Conservation (phyloP, 139 green algal species). For the Limnomonas spitsbergensis region DNA sequence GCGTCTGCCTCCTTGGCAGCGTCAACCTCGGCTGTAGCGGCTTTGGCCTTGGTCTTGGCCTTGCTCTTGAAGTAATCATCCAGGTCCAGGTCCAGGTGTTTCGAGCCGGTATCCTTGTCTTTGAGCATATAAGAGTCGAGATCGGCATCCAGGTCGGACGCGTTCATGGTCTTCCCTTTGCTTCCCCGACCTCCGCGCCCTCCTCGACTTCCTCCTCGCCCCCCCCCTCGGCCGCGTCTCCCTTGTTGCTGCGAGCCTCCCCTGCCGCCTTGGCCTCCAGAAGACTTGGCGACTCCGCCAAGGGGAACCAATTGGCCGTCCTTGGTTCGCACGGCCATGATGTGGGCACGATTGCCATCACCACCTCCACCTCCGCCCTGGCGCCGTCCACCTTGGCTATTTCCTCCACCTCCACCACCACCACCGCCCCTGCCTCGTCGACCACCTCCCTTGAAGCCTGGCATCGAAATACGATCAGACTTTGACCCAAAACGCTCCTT, state of each 20-base stretch:
- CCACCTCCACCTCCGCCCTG: neutral
- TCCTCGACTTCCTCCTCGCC: constrained; percentile 7
- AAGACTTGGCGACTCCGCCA: neutral
- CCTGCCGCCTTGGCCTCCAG: neutral
- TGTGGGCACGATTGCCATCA: neutral
- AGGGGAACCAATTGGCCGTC: neutral
- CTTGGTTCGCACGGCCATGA: neutral
- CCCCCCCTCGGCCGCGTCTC: constrained; percentile 11
- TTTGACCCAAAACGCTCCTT: too few relatives aligned
- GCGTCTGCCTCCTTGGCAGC: neutral
- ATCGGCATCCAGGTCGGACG: constrained; percentile 34
- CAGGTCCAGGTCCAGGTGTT: constrained; percentile 13
- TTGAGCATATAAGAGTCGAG: constrained; percentile 40
- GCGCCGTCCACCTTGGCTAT: neutral
- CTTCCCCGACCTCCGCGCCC: constrained; percentile 13
- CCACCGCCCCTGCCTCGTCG: neutral
- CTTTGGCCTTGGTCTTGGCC: constrained; percentile 8
- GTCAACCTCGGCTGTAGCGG: neutral
- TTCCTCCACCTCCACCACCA: neutral
- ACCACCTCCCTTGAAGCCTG: neutral
- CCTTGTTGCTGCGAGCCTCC: constrained; percentile 6
- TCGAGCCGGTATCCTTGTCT: constrained; percentile 17
- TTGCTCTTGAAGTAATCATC: constrained; percentile 2
- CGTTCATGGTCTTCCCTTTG: constrained; percentile 3
- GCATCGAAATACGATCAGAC: neutral